Base-by-base conservation (phyloP, 805 yeast genomes). In the Ogataea sp. region DNA sequence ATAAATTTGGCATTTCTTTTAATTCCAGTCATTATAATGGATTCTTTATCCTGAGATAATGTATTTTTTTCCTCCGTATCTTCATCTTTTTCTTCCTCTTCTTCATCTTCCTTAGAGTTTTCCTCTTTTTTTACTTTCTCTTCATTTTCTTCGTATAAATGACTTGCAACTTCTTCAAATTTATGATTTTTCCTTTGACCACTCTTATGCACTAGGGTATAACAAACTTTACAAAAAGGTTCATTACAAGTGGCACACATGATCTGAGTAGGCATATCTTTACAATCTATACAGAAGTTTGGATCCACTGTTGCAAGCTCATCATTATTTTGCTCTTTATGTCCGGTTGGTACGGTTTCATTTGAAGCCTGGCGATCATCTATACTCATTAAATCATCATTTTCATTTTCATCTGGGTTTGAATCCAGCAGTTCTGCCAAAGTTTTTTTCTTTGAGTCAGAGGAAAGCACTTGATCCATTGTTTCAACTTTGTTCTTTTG, bases 191-290 rank as follows among this genome's bases (percentile, higher is more conserved):
- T 71, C 48, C 83, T 61, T 39, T 71, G 68, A 15, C 93, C 93
- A 24, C 83, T 80, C 40, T 80, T 68, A 50, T 83, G 93, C 18
- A 80, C 65, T 62, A 80, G 71, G 34, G 68, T 75, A 51, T 73
- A 82, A 53, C 90, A 83, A 3, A 80, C 84, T 24, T 70, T 66
- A 58, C 93, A 83, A 49, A 79, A 83, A 14, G 65, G 65, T 49
- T 83, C 90, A 31, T 71, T 74, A 59, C 93, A 83, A 41, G 68
- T 68, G 25, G 59, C 52, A 56, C 93, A 83, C 28, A 64, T 56
- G n/a, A 78, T 56, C 47, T 80, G 85, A 4, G 73, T 63, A 17
- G 84, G 80, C 77, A 79, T 84, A 52, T 82, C 86, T 28, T 73
- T 73, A 55, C 93, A 83, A 47, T 83, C 90, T 15, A 77, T 68